phyloP scores from a whole-genome alignment of 2,329 filamentous ascomycete species.

The Exophiala spinifera region DNA sequence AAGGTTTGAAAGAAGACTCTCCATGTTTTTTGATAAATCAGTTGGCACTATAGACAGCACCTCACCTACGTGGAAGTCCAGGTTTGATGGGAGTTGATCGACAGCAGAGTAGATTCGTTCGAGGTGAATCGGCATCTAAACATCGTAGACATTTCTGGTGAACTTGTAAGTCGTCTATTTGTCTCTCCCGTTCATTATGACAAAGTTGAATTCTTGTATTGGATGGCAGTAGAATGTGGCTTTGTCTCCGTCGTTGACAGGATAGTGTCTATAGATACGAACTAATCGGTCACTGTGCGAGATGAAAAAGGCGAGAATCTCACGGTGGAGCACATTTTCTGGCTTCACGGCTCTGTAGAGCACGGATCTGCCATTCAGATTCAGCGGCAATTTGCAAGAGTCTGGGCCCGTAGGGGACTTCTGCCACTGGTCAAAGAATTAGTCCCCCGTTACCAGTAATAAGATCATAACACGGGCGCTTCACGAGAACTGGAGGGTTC shows the following conservation, averaged over 20 bases:
- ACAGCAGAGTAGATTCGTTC: constrained; percentile 40
- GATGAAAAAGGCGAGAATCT: constrained; percentile 47
- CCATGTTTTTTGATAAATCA: too few relatives aligned
- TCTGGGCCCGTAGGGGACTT: too few relatives aligned
- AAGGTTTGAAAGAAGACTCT: too few relatives aligned
- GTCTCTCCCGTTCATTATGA: constrained; percentile 33
- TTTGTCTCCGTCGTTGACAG: constrained; percentile 35
- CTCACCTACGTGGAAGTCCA: constrained; percentile 11
- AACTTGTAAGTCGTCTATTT: constrained; percentile 41
- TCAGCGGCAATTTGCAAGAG: too few relatives aligned
- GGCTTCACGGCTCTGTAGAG: too few relatives aligned
- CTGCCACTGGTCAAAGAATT: too few relatives aligned
- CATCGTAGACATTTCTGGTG: constrained; percentile 38
- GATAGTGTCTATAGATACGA: constrained; percentile 44
- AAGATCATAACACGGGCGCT: too few relatives aligned
- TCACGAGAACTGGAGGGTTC: too few relatives aligned
- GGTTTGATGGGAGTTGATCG: constrained; percentile 23
- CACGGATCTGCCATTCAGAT: too few relatives aligned
- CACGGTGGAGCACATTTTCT: constrained; percentile 36
- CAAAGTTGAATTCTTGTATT: constrained; percentile 38
- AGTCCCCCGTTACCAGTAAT: too few relatives aligned
- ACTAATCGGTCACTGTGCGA: constrained; percentile 37
- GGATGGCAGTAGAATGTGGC: constrained; percentile 40
- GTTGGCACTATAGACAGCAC: too few relatives aligned
- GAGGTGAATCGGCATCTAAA: constrained; percentile 38